These are phyloP conservation scores for Obelidium mucronatum DNA, from an alignment of 192 early-diverging fungal species.

Conservation along the genomic window DNA sequence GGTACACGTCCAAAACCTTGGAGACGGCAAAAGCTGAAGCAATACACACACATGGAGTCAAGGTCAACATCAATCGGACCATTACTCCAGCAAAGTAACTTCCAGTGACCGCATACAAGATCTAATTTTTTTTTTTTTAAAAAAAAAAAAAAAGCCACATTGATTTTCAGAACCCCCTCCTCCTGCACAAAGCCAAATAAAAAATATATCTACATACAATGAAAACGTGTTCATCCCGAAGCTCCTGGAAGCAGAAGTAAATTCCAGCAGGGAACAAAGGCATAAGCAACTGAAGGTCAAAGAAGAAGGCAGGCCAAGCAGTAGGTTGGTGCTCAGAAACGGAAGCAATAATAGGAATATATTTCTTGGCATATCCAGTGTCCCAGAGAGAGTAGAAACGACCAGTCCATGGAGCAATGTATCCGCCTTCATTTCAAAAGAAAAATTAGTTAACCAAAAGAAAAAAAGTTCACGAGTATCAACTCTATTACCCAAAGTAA, in stretches of 20 bases:
- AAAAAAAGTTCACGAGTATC: neutral
- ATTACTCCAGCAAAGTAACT: slow-evolving; percentile 99
- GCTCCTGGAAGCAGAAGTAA: slow-evolving; percentile 93
- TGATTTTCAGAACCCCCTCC: neutral
- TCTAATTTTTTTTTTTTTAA: slow-evolving; percentile 40
- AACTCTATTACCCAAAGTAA: slow-evolving; percentile 66
- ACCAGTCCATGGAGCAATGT: slow-evolving; percentile 98
- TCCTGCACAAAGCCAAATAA: neutral
- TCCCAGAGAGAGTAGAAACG: slow-evolving; percentile 99
- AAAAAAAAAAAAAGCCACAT: neutral
- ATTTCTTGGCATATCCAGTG: slow-evolving; percentile 99
- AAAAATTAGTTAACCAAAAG: neutral
- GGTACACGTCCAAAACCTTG: slow-evolving; percentile 84
- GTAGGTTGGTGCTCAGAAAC: slow-evolving; percentile 99
- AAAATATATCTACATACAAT: slow-evolving; percentile 49
- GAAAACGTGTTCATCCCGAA: slow-evolving; percentile 98
- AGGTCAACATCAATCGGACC: slow-evolving; percentile 98
- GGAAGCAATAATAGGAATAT: slow-evolving; percentile 99
- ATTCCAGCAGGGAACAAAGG: slow-evolving; percentile 96
- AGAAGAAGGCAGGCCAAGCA: slow-evolving; percentile 99
- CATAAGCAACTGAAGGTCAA: slow-evolving; percentile 97
- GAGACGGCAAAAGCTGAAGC: slow-evolving; percentile 91
- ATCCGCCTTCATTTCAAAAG: slow-evolving; percentile 56
- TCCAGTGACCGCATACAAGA: slow-evolving; percentile 96
- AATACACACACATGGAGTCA: slow-evolving; percentile 98